phyloP scores from a whole-genome alignment of 2,329 filamentous ascomycete species.

The Ascochyta viciae-villosae region DNA sequence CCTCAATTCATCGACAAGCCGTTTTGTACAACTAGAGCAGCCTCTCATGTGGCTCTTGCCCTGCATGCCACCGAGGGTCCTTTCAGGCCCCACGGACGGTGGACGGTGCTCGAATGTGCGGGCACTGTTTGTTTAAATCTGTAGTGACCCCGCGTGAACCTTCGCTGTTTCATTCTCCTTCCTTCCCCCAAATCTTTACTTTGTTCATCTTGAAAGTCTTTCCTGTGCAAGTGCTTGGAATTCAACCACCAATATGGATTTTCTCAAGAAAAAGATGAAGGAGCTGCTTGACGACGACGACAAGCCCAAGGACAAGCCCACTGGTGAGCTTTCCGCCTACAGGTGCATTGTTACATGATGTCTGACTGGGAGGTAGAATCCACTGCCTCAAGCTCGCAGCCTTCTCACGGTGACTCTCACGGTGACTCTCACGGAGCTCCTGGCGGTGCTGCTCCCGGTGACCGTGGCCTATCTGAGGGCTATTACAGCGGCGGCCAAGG shows the following conservation, averaged over 20 bases:
- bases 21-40: constrained; percentile 14
- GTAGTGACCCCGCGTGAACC: constrained; percentile 9
- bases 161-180: constrained; percentile 4
- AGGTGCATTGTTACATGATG: background rate
- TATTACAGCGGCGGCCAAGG: constrained; percentile 30
- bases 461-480: constrained; percentile 28
- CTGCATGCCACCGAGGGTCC: constrained; percentile 14
- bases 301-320: constrained; percentile 39
- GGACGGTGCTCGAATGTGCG: constrained; percentile 11
- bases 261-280: constrained; percentile 57
- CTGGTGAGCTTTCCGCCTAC: constrained; percentile 7
- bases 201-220: background rate
- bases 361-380: constrained; percentile 3
- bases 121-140: constrained; percentile 18
- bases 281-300: constrained; percentile 53
- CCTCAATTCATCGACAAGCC: constrained; percentile 10
- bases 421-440: constrained; percentile 21
- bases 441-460: constrained; percentile 26
- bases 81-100: background rate
- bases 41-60: constrained; percentile 2
- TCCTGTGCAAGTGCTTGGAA: background rate
- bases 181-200: background rate
- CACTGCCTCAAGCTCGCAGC: constrained; percentile 3
- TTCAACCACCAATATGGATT: constrained; percentile 47
- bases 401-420: constrained; percentile 17